Base-by-base conservation (phyloP, 352 stramenopile genomes). In the Phytophthora macrochlamydospora region DNA sequence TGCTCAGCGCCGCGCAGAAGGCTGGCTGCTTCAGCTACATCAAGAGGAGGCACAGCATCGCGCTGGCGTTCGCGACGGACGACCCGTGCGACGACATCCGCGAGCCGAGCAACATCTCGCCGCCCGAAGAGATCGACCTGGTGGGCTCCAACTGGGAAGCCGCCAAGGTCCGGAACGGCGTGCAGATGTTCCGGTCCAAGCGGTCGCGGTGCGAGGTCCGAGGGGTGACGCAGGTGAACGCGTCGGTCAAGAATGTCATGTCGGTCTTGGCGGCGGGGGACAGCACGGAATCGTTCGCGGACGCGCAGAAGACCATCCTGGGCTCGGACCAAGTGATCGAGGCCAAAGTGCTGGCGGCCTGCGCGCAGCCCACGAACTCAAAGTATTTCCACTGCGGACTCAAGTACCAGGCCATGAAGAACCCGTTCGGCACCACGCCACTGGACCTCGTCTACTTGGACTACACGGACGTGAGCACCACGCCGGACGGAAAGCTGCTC, bases 201-300 rank as follows among this genome's bases (percentile, higher is more conserved):
- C 78, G 86, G 37, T 91, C 78, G 32, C 78, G 85, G 11, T 92
- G 86, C 60, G 87, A 95, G 50, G 83, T 93, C 40, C 87, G 85
- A 24, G 85, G 71, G 2, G 74, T 87, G 28, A 92, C 85, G 40
- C 79, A 80, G 11, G 84, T 93, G 18, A 93, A 93, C 55, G 80
- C 83, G 42, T 91, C 85, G 0, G 84, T 95, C 29, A 91, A 93
- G 66, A 89, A 92, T 64, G 80, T 95, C 61, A 95, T 95, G 87
- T 69, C 75, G 29, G 58, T 95, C 32, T 67, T 95, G 35, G 76
- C 83, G 0, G 70, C 80, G 6, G 75, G 78, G 12, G 80, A 86
- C 28, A 84, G 57, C 40, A 83, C 81, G 4, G 73, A 85, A 54
- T 76, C 70, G 38, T 95, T 93, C 58, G 67, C 67, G 1, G 69